phyloP scores from a whole-genome alignment of 1,284 basidiomycete genomes.

The Chalciporus sp. region DNA sequence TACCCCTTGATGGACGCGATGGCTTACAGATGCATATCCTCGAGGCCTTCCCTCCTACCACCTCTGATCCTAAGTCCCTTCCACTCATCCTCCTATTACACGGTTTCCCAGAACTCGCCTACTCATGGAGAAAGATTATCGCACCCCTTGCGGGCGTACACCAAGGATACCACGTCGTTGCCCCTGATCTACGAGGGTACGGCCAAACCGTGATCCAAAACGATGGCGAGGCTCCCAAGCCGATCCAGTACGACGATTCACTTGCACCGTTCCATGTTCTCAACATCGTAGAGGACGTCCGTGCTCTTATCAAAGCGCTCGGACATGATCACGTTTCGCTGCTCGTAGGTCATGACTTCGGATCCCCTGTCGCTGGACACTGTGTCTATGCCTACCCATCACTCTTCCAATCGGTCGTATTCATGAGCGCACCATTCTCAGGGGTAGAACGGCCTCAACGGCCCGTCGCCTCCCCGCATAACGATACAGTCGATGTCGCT shows the following conservation, averaged over 20 bases:
- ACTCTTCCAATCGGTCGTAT: constrained; percentile 53
- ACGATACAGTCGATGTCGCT: not conserved
- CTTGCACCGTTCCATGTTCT: constrained; percentile 50
- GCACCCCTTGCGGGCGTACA: constrained; percentile 45
- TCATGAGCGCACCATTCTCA: constrained; percentile 61
- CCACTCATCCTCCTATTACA: constrained; percentile 62
- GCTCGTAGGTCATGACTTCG: constrained; percentile 64
- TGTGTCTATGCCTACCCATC: constrained; percentile 58
- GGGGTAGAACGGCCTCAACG: constrained; percentile 32
- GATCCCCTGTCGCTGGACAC: constrained; percentile 53
- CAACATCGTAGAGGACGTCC: constrained; percentile 53
- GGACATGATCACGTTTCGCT: constrained; percentile 49
- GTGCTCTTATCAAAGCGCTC: constrained; percentile 52
- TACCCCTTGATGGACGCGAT: constrained; percentile 30
- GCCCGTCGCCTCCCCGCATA: not conserved
- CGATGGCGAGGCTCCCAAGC: constrained; percentile 6
- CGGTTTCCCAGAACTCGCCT: constrained; percentile 67
- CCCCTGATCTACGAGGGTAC: constrained; percentile 55
- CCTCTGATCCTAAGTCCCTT: constrained; percentile 25
- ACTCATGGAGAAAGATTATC: constrained; percentile 64
- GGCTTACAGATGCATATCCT: constrained; percentile 54
- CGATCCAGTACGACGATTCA: constrained; percentile 49
- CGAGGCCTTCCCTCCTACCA: constrained; percentile 42
- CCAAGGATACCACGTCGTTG: constrained; percentile 52
- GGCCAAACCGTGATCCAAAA: constrained; percentile 39